Conservation (phyloP, 129 eudicot genomes). For the Flaveria robusta region DNA sequence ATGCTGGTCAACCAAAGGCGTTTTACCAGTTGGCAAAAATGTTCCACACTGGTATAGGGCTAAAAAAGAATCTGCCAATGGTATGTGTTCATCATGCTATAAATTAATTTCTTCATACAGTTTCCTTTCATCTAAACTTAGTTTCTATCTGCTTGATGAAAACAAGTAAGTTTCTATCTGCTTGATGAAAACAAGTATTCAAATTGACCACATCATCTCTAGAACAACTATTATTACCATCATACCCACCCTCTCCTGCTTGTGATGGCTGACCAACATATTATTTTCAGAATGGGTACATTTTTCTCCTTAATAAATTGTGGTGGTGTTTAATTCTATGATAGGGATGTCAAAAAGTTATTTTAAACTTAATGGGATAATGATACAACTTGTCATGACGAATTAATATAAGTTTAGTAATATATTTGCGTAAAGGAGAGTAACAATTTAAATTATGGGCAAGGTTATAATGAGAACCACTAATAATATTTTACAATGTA, state of each 20-base stretch:
- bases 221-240: conserved; percentile 3
- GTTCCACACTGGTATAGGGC: conserved; percentile 96
- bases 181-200: neutral
- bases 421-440: neutral
- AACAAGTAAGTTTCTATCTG: neutral
- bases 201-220: neutral
- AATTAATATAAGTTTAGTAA: neutral
- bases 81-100: conserved; percentile 37
- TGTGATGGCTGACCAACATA: conserved; percentile 5
- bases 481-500: neutral
- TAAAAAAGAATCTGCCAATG: conserved; percentile 86
- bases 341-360: neutral
- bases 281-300: neutral
- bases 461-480: neutral
- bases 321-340: neutral
- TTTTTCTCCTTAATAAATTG: neutral
- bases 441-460: neutral
- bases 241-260: neutral
- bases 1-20: conserved; percentile 98
- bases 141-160: neutral
- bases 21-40: conserved; percentile 95
- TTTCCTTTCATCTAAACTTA: neutral
- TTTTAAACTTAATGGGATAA: neutral
- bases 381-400: neutral
- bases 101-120: neutral